phyloP scores from a whole-genome alignment of 75 land plant genomes.

The Larix kaempferi region DNA sequence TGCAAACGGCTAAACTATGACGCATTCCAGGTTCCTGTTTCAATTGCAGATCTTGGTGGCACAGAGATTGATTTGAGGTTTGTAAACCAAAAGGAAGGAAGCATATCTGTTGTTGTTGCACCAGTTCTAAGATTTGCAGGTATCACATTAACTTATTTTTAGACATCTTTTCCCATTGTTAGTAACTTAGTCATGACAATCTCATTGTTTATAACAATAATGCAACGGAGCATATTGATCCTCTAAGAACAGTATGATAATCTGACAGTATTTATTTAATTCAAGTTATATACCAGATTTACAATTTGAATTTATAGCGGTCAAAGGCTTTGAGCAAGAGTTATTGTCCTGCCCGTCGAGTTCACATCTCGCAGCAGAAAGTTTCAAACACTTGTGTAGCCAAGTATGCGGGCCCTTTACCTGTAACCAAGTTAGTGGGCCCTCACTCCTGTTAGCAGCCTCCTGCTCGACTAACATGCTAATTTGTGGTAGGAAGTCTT shows the following conservation, averaged over 20 bases:
- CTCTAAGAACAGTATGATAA: not conserved
- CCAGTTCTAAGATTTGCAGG: conserved; percentile 92
- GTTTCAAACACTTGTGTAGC: not conserved
- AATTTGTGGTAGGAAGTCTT: too few species aligned
- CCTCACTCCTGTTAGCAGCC: too few species aligned
- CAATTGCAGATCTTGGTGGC: conserved; percentile 98
- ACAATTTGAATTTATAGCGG: not conserved
- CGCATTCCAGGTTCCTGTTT: conserved; percentile 85
- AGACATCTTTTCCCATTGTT: not conserved
- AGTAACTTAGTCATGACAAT: not conserved
- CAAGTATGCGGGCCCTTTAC: not conserved
- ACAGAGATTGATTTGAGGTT: conserved; percentile 97
- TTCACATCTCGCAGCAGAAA: not conserved
- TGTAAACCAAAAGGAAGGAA: conserved; percentile 73
- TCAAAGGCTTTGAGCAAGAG: not conserved
- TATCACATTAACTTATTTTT: conserved; percentile 16
- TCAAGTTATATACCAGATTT: not conserved
- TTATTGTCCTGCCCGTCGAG: not conserved
- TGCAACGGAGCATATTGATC: not conserved
- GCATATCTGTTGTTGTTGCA: conserved; percentile 84
- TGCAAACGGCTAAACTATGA: conserved; percentile 12
- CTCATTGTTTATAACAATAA: not conserved
- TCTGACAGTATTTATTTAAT: not conserved
- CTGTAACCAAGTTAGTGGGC: too few species aligned
- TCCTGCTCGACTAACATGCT: too few species aligned